Evolutionary conservation across 805 yeast species (phyloP).

Genomic region (Yamadazyma tumulicola): DNA sequence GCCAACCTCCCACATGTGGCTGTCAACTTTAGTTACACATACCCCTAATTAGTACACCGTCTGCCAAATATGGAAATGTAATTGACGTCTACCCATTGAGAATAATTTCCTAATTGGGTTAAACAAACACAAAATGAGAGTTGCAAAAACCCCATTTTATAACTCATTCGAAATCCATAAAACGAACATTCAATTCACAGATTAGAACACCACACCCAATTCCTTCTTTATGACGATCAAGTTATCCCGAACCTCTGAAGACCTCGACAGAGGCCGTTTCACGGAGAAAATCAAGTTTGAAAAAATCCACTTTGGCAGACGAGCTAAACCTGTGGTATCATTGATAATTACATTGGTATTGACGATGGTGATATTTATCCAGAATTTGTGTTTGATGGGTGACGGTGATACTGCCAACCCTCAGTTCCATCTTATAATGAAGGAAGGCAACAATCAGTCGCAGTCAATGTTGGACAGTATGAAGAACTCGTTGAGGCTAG

Average conservation of each 20-base stretch:
- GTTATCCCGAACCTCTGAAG: background rate
- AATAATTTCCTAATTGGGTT: no score
- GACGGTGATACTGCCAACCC: constrained; percentile 7
- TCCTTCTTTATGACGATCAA: background rate
- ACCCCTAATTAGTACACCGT: no score
- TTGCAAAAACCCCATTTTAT: no score
- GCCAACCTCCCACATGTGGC: no score
- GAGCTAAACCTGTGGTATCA: background rate
- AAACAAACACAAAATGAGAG: no score
- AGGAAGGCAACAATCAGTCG: constrained; percentile 12
- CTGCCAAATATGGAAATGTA: no score
- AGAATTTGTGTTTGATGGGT: constrained; percentile 9
- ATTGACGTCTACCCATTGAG: no score
- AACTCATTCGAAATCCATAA: no score
- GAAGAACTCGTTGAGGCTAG: constrained; percentile 10
- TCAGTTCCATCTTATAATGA: constrained; percentile 9
- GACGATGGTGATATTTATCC: constrained; percentile 16
- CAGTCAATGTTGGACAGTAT: constrained; percentile 5
- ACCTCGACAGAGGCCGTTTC: background rate
- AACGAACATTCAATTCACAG: no score
- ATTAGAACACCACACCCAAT: no score
- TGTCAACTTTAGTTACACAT: no score
- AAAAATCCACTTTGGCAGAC: background rate
- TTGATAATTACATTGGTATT: constrained; percentile 9
- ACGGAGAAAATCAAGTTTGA: background rate